Evolutionary conservation across 306 rosid genomes (phyloP), one percentile per base, ranked within the genome.

Genomic region (Vigna nakashimae): DNA sequence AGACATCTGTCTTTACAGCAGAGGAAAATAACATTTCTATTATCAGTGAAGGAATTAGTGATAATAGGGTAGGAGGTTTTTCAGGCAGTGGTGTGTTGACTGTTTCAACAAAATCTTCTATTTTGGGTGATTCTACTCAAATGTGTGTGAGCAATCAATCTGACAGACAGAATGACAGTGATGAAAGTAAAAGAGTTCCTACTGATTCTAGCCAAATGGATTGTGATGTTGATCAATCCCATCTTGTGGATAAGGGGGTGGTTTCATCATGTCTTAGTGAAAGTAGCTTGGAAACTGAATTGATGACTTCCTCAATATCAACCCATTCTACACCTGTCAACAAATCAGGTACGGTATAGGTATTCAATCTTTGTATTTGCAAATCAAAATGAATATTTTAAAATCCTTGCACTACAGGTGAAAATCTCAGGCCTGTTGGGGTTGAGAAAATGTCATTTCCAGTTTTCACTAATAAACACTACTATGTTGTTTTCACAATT

Each of bases 321-420:
- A 71, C 49, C 36, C 46, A 74, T 73, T 55, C 28, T 75, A 69
- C 16, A 56, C 69, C 81, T 65, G 86, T 46, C 68, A 65, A 72
- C 68, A 90, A 83, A 73, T 73, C 92, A 86, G 98, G 98, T 94
- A 85, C 77, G 48, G 75, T 74, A 30, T 65, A 65, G 58, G 22
- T 53, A 26, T 38, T 73, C 58, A 58, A 43, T 82, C 64, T 57
- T 67, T 36, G 57, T 64, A n/a, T 22, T 43, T 52, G 5, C 16
- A 20, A 48, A 45, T 64, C 26, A 45, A 53, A 34, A 49, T 34
- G 6, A 34, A 34, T 34, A 15, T 18, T 15, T 20, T 69, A 50
- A 40, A 60, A 65, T 38, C 28, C 66, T 68, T 59, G 65, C 42
- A 40, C 22, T 62, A 13, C 26, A 65, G 24, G 7, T 51, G 42